Evolutionary conservation across 1,139 yeast species (phyloP).

Genomic region (Taphrina betulina): DNA sequence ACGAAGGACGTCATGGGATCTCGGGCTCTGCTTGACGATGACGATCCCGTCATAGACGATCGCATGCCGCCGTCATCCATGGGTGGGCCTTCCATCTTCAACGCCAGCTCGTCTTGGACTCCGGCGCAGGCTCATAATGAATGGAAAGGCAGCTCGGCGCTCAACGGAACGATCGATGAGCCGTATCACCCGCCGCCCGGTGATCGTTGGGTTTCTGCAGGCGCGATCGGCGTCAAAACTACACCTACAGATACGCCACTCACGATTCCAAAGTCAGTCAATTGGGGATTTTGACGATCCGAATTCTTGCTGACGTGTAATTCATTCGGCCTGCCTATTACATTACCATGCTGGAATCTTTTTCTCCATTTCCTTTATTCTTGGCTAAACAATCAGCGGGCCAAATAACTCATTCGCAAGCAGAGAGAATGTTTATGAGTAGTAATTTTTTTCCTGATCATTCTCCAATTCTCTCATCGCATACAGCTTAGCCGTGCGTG

Average conservation of each 20-base stretch:
- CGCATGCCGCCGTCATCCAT: neutral
- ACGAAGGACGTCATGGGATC: slow-evolving; percentile 38
- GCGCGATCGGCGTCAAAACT: slow-evolving; percentile 9
- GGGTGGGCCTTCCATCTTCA: neutral
- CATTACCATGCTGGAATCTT: too few species aligned
- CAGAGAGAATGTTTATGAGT: too few species aligned
- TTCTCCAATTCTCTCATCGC: too few species aligned
- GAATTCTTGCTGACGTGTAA: too few species aligned
- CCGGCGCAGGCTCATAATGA: neutral
- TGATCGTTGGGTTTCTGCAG: slow-evolving; percentile 15
- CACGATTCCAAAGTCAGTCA: slow-evolving; percentile 6
- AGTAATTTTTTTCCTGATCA: too few species aligned
- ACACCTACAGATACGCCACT: neutral
- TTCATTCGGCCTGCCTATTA: too few species aligned
- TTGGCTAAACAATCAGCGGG: too few species aligned
- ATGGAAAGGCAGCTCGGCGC: slow-evolving; percentile 7
- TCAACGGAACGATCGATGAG: slow-evolving; percentile 14
- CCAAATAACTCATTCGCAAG: too few species aligned
- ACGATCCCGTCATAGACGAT: slow-evolving; percentile 34
- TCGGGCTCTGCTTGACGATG: slow-evolving; percentile 37
- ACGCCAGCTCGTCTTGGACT: slow-evolving; percentile 1
- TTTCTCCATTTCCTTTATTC: too few species aligned
- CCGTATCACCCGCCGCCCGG: slow-evolving; percentile 6
- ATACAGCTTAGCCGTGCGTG: too few species aligned
- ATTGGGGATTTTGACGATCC: slow-evolving; percentile 22